A percentile compares a stretch with the other conserved stretches of the same genome.
Conservation (phyloP, 2,329 filamentous ascomycete genomes). For the Ilyonectria robusta region DNA sequence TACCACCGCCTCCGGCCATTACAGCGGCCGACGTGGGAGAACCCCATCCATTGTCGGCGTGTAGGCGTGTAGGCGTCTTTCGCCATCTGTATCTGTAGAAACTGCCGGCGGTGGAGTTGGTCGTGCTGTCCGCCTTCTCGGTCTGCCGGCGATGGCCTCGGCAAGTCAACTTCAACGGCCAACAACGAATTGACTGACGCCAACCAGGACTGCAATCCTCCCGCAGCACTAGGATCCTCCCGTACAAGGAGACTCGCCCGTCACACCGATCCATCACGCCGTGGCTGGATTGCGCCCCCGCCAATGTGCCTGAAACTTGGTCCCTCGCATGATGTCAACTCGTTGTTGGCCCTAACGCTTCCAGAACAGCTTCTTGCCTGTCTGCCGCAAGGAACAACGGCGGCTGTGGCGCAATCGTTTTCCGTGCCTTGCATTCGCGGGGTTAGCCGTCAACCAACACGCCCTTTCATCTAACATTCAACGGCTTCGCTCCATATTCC, state of each 20-base stretch:
- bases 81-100: neutral
- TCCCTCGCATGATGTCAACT: slow-evolving; percentile 8
- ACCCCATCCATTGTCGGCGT: neutral
- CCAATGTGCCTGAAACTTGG: slow-evolving; percentile 18
- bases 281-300: slow-evolving; percentile 5
- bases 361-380: slow-evolving; percentile 18
- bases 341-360: slow-evolving; percentile 26
- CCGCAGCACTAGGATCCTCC: slow-evolving; percentile 1
- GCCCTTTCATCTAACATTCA: neutral
- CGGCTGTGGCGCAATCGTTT: slow-evolving; percentile 29
- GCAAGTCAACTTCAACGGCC: slow-evolving; percentile 3
- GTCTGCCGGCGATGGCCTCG: slow-evolving; percentile 2
- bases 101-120: neutral
- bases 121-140: slow-evolving; percentile 7
- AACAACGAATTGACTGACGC: neutral
- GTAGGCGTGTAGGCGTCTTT: neutral
- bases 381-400: slow-evolving; percentile 5
- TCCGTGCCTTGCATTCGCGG: slow-evolving; percentile 27
- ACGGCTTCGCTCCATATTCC: slow-evolving; percentile 2
- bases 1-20: slow-evolving; percentile 22
- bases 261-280: neutral
- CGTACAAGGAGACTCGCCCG: neutral
- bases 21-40: slow-evolving; percentile 5
- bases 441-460: slow-evolving; percentile 1
- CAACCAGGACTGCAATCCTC: slow-evolving; percentile 9